A percentile compares a stretch with the other conserved stretches of the same genome.
phyloP scores from a whole-genome alignment of 768 basidiomycete species.

The Fomitopsis pulvina region DNA sequence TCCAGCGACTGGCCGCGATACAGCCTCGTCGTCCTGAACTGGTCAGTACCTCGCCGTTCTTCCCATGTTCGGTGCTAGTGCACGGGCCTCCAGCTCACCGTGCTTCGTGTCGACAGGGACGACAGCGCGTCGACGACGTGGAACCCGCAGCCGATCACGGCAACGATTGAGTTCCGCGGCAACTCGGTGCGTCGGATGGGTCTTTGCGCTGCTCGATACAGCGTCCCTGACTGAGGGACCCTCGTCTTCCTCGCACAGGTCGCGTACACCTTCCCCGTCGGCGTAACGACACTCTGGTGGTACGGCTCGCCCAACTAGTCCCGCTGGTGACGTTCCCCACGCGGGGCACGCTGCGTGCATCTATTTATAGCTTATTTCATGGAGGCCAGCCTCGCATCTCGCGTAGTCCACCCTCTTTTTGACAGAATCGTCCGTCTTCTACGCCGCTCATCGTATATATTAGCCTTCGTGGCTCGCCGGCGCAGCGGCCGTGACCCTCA shows the following conservation, averaged over 20 bases:
- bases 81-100: not conserved
- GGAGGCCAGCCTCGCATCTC: not conserved
- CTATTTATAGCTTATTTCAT: not conserved
- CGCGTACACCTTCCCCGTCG: slow-evolving; percentile 73
- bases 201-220: not conserved
- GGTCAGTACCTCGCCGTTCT: slow-evolving; percentile 22
- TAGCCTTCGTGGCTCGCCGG: not conserved
- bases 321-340: not conserved
- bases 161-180: slow-evolving; percentile 62
- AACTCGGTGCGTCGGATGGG: slow-evolving; percentile 36
- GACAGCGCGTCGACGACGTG: slow-evolving; percentile 43
- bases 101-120: slow-evolving; percentile 26
- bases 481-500: not conserved
- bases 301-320: slow-evolving; percentile 25
- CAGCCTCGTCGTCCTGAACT: slow-evolving; percentile 70
- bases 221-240: not conserved
- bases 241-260: slow-evolving; percentile 33
- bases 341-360: not conserved
- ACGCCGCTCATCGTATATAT: not conserved
- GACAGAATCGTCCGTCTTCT: not conserved
- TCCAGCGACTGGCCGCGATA: slow-evolving; percentile 53
- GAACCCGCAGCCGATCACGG: slow-evolving; percentile 46
- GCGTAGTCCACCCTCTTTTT: not conserved
- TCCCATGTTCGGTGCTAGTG: not conserved
- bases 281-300: slow-evolving; percentile 55